Base-by-base conservation (phyloP, 768 basidiomycete species). In the Leccinellum luteum region DNA sequence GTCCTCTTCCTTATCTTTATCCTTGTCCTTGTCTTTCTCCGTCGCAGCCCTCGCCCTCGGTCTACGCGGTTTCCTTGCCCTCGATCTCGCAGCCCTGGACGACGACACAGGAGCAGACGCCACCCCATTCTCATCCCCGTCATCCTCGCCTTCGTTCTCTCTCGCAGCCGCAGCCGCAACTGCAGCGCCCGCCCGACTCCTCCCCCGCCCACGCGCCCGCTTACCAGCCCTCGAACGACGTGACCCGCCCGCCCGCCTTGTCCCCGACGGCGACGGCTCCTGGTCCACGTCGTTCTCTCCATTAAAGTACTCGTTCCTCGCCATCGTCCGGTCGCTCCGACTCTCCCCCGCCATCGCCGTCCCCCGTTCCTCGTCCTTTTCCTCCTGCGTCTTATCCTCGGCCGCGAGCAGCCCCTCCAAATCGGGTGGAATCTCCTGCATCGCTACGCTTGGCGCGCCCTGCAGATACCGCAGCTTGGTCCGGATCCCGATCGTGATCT, bases 401-500 rank as follows among this genome's bases (percentile, higher is more conserved):
- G 87, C 85, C 4, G 80, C 84, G 28, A 95, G 72, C 66, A 91
- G 80, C 1, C 84, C 89, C 60, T 86, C 87, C 15, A 99, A 75
- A 65, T 95, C 89, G 0, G 95, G 95, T 4, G 97, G 96, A 27
- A 98, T 92, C 73, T 98, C 94, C 66, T 94, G 91, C 91, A 98
- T 90, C 62, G 86, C 86, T 10, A 98, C 92, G 68, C 92, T 94
- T n/a, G 96, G 96, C 43, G 96, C 97, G 31, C 95, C 94, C 59
- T 94, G 89, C 14, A 98, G 77, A 71, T 94, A 98, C 30, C 96
- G 81, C 45, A 99, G 76, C 71, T 96, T 94, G 66, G 89, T 93
- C 27, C 88, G 84, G 48, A 95, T 87, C 59, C 81, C 86, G 57
- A 90, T 79, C n/a, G 90, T 86, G 63, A 98, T 95, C 48, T 87